Evolutionary conservation across 2,329 filamentous ascomycete genomes (phyloP).

Genomic region (Stenocarpella maydis): DNA sequence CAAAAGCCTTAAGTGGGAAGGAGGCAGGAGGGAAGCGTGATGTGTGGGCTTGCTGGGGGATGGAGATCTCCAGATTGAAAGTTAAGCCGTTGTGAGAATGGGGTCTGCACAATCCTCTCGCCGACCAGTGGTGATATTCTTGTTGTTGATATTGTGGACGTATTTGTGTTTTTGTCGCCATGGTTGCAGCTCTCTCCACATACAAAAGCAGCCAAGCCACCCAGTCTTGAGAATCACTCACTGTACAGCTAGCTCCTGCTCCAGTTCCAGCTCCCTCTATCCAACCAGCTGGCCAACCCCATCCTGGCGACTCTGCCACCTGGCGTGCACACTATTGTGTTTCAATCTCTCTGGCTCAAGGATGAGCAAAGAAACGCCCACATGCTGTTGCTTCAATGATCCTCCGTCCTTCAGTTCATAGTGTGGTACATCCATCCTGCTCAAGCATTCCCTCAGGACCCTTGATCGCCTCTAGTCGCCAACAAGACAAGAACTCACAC

Average conservation of each 20-base stretch:
- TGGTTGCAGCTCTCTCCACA: background rate
- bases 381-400: background rate
- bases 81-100: background rate
- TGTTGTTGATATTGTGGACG: background rate
- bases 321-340: background rate
- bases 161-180: conserved; percentile 6
- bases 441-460: background rate
- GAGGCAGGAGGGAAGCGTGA: background rate
- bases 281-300: conserved; percentile 4
- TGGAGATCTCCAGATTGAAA: background rate
- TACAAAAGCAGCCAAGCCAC: background rate
- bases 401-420: too few relatives aligned
- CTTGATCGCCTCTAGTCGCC: background rate
- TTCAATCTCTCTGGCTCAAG: background rate
- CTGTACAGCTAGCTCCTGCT: background rate
- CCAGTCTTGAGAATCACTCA: background rate
- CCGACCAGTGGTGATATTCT: background rate
- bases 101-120: background rate
- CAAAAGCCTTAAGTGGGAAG: background rate
- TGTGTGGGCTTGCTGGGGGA: background rate
- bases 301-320: background rate
- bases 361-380: too few relatives aligned
- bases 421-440: too few relatives aligned
- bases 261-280: too few relatives aligned
- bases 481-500: too few relatives aligned